Conservation (phyloP, 768 basidiomycete genomes). For the Phlebiopsis flavidoalba region DNA sequence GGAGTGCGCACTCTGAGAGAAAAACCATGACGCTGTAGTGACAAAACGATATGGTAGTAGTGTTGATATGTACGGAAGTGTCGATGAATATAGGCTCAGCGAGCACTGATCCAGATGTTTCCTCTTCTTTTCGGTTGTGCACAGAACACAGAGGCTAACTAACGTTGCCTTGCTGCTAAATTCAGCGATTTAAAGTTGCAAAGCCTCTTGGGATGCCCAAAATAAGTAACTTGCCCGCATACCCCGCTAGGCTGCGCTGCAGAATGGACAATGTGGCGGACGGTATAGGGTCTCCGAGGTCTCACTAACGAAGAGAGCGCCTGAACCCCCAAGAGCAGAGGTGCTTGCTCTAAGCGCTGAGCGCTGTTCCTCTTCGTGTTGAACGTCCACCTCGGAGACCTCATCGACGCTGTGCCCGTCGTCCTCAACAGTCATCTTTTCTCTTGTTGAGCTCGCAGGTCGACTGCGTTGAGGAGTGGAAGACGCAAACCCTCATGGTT, state of each 20-base stretch:
- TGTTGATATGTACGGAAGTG: not conserved
- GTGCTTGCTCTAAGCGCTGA: not conserved
- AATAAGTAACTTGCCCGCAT: no score
- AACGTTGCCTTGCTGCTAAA: no score
- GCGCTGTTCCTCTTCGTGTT: not conserved
- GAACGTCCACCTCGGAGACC: slow-evolving; percentile 2
- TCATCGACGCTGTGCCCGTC: not conserved
- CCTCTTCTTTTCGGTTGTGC: no score
- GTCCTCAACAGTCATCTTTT: slow-evolving; percentile 8
- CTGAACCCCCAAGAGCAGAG: not conserved
- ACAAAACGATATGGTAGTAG: not conserved
- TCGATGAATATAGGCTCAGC: no score
- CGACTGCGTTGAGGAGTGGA: slow-evolving; percentile 13
- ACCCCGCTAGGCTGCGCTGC: no score
- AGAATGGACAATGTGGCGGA: no score
- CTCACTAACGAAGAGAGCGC: not conserved
- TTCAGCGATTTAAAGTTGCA: no score
- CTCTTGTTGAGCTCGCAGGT: slow-evolving; percentile 23
- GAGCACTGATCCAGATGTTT: no score
- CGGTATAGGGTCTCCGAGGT: not conserved
- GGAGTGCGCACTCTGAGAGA: not conserved
- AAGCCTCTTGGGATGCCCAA: no score
- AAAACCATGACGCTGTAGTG: not conserved
- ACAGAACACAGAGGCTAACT: no score
- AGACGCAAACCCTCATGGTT: slow-evolving; percentile 4